Conservation (phyloP, 2,329 filamentous ascomycete species). For the Neonectria punicea region DNA sequence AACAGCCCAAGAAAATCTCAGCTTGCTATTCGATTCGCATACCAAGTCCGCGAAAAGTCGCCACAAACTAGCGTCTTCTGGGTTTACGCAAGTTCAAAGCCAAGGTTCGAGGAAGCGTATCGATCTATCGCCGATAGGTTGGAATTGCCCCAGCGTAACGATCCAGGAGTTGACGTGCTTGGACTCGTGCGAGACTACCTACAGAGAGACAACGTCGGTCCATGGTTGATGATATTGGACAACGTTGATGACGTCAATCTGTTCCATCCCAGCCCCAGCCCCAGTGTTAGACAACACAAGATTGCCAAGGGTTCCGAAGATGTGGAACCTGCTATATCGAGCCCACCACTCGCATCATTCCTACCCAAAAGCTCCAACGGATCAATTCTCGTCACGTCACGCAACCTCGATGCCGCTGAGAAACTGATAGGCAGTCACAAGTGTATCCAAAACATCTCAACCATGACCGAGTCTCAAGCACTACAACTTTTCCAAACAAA, state of each 20-base stretch:
- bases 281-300: no score
- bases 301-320: no score
- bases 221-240: constrained; percentile 37
- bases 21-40: constrained; percentile 50
- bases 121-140: constrained; percentile 47
- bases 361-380: constrained; percentile 29
- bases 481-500: constrained; percentile 23
- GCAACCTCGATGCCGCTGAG: constrained; percentile 20
- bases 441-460: constrained; percentile 11
- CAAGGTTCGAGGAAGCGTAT: constrained; percentile 49
- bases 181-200: constrained; percentile 46
- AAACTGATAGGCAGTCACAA: constrained; percentile 13
- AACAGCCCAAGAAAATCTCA: constrained; percentile 37
- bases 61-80: constrained; percentile 50
- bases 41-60: constrained; percentile 38
- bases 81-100: constrained; percentile 49
- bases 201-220: constrained; percentile 31
- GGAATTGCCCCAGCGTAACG: constrained; percentile 43
- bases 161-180: constrained; percentile 47
- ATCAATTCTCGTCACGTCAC: constrained; percentile 33
- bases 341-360: constrained; percentile 22
- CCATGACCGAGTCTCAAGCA: constrained; percentile 29
- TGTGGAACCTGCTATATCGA: background rate
- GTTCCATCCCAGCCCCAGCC: background rate
- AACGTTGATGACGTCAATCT: constrained; percentile 31